These are phyloP conservation scores for Eutrema salsugineum DNA, from an alignment of 441 rosid species.

Conservation along the genomic window DNA sequence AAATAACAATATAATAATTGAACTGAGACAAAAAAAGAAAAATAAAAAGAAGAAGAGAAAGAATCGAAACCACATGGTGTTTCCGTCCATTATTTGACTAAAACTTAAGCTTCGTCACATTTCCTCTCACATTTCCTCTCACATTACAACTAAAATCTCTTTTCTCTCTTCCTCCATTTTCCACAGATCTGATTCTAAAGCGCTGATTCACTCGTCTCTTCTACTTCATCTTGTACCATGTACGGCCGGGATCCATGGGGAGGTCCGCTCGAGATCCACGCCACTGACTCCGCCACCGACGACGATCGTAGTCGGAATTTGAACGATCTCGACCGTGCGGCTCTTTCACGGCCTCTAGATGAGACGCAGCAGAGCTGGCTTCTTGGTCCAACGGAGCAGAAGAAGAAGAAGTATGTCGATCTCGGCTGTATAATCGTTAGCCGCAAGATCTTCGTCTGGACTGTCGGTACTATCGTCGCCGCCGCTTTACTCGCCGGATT, in stretches of 20 bases:
- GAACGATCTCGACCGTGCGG: slow-evolving; percentile 78
- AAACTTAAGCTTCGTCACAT: neutral
- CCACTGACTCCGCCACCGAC: slow-evolving; percentile 96
- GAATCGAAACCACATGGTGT: neutral
- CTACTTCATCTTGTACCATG: slow-evolving; percentile 43
- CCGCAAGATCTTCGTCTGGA: slow-evolving; percentile 95
- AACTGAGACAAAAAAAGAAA: neutral
- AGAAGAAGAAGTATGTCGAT: slow-evolving; percentile 94
- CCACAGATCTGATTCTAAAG: slow-evolving; percentile 11
- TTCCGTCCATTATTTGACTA: neutral
- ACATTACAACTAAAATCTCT: neutral
- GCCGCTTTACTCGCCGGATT: slow-evolving; percentile 61
- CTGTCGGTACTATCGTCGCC: slow-evolving; percentile 55
- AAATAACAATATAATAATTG: slow-evolving; percentile 16
- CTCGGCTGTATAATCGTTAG: slow-evolving; percentile 92
- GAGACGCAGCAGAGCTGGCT: slow-evolving; percentile 99
- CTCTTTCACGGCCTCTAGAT: slow-evolving; percentile 76
- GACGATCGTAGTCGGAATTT: slow-evolving; percentile 91
- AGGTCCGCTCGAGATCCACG: slow-evolving; percentile 87
- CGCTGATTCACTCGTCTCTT: neutral
- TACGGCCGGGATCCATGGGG: slow-evolving; percentile 99
- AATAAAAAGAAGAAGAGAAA: neutral
- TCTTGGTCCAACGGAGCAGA: slow-evolving; percentile 78
- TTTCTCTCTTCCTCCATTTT: neutral
- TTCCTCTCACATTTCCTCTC: slow-evolving; percentile 13